These are phyloP conservation scores for Prunus padus DNA, from an alignment of 306 rosid species.

Conservation along the genomic window DNA sequence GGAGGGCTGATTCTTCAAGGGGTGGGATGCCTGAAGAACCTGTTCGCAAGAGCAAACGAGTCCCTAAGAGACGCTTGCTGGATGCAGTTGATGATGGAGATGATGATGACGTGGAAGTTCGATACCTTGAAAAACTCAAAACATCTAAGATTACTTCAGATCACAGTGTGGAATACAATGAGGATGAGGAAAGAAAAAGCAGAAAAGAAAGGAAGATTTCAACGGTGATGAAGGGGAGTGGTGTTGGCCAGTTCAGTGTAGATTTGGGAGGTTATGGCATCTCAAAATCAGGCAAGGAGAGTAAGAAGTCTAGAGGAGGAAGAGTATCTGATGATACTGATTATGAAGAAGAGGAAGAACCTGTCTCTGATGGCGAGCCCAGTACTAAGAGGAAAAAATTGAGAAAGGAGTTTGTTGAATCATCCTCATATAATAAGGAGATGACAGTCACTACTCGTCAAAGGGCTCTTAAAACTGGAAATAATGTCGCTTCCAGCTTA, in stretches of 20 bases:
- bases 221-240: conserved; percentile 24
- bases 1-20: conserved; percentile 15
- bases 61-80: conserved; percentile 25
- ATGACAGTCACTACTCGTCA: conserved; percentile 32
- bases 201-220: conserved; percentile 38
- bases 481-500: conserved; percentile 36
- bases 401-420: conserved; percentile 37
- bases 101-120: conserved; percentile 27
- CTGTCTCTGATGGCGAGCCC: conserved; percentile 39
- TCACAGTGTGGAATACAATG: conserved; percentile 23
- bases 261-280: conserved; percentile 23
- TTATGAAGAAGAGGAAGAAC: conserved; percentile 40
- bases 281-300: conserved; percentile 30
- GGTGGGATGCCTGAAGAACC: conserved; percentile 19
- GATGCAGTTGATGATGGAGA: conserved; percentile 20
- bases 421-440: conserved; percentile 26
- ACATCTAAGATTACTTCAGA: conserved; percentile 18
- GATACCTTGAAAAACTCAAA: conserved; percentile 34
- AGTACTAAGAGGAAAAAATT: conserved; percentile 26
- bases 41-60: conserved; percentile 32
- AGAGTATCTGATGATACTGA: conserved; percentile 31
- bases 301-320: conserved; percentile 35
- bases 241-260: conserved; percentile 12
- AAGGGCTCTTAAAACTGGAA: conserved; percentile 40
- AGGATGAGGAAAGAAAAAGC: conserved; percentile 36